Conservation (phyloP, 768 basidiomycete species). For the Russula vinacea region DNA sequence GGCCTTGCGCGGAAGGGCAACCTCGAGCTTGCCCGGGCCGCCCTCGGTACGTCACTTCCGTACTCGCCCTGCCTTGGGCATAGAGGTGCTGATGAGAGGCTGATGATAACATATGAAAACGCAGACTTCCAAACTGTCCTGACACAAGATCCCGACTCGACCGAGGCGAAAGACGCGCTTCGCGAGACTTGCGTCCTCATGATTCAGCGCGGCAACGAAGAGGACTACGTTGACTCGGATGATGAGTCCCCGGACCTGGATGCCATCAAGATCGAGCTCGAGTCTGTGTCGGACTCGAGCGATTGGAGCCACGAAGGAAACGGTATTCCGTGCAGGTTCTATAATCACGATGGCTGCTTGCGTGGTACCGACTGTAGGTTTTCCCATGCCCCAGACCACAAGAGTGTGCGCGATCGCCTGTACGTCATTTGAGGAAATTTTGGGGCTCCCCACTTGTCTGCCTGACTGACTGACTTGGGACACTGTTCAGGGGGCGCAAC, state of each 20-base stretch:
- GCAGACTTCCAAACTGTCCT: slow-evolving; percentile 37
- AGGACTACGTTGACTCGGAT: slow-evolving; percentile 19
- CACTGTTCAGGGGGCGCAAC: slow-evolving; percentile 47
- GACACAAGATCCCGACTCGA: slow-evolving; percentile 33
- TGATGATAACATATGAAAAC: background rate
- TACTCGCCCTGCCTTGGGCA: background rate
- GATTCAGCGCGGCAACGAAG: slow-evolving; percentile 4
- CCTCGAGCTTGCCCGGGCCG: slow-evolving; percentile 30
- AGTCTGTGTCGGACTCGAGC: slow-evolving; percentile 50
- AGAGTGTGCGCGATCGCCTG: slow-evolving; percentile 55
- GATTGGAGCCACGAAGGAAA: slow-evolving; percentile 54
- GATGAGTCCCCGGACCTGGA: slow-evolving; percentile 30
- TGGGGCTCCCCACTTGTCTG: background rate
- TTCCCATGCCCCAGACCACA: slow-evolving; percentile 54
- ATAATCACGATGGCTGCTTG: slow-evolving; percentile 53
- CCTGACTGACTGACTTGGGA: background rate
- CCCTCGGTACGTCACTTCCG: slow-evolving; percentile 29
- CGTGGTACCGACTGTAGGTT: slow-evolving; percentile 44
- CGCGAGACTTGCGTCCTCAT: slow-evolving; percentile 10
- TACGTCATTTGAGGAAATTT: slow-evolving; percentile 34
- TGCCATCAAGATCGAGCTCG: slow-evolving; percentile 40
- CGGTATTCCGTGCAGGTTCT: slow-evolving; percentile 52
- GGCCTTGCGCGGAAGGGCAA: slow-evolving; percentile 38
- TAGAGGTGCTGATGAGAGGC: background rate
- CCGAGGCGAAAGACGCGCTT: slow-evolving; percentile 31